Conservation (phyloP, 2,329 filamentous ascomycete genomes). For the Corynespora cassiicola region DNA sequence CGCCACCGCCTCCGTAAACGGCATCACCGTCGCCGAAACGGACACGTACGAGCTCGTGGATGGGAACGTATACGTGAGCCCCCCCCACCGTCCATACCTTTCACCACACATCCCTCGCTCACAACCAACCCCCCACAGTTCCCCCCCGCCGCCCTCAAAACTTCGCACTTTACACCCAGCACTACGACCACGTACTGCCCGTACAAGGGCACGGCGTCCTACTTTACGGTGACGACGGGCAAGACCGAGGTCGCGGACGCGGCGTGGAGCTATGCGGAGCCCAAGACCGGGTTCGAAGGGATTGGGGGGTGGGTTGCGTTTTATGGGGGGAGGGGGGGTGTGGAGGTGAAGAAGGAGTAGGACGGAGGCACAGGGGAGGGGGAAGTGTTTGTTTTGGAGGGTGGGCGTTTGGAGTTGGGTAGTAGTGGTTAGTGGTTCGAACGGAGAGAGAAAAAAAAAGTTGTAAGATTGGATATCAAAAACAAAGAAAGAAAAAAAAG, state of each 20-base stretch:
- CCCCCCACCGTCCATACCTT: not conserved
- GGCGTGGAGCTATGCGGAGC: constrained; percentile 65
- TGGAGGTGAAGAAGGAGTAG: constrained; percentile 10
- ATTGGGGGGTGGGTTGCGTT: constrained; percentile 66
- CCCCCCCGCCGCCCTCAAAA: constrained; percentile 52
- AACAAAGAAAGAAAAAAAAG: too few relatives aligned
- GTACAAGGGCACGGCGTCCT: constrained; percentile 65
- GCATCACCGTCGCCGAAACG: constrained; percentile 58
- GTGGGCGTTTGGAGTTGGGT: too few relatives aligned
- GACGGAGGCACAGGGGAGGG: not conserved
- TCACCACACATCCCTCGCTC: constrained; percentile 2
- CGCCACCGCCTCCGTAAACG: constrained; percentile 58
- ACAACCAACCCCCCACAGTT: constrained; percentile 16
- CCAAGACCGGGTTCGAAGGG: constrained; percentile 55
- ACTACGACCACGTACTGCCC: constrained; percentile 58
- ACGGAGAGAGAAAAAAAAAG: too few relatives aligned
- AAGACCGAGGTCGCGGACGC: constrained; percentile 59
- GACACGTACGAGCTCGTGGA: constrained; percentile 63
- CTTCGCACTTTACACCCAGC: constrained; percentile 53
- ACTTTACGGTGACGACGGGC: constrained; percentile 61
- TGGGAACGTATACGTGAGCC: constrained; percentile 61
- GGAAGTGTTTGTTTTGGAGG: not conserved
- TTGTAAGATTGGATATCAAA: too few relatives aligned
- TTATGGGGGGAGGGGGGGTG: constrained; percentile 53
- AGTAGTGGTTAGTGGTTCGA: too few relatives aligned